Evolutionary conservation across 2,329 filamentous ascomycete genomes (phyloP).

Genomic region (Neopestalotiopsis rosae): DNA sequence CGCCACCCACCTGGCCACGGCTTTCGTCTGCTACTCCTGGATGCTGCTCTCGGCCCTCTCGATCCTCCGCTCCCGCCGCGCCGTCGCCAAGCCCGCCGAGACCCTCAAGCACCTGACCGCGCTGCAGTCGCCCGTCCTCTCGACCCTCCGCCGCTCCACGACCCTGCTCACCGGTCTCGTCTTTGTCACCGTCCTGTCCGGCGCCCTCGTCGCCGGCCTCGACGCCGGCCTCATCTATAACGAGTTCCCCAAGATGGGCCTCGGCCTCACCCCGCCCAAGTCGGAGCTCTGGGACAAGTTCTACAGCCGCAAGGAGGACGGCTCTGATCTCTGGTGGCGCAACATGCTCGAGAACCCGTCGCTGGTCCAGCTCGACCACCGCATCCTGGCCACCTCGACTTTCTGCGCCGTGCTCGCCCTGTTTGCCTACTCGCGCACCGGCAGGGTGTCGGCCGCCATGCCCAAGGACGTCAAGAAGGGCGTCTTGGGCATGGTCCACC

Average conservation of each 20-base stretch:
- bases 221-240: conserved; percentile 99
- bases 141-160: conserved; percentile 74
- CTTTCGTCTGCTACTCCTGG: conserved; percentile 90
- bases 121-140: conserved; percentile 71
- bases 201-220: conserved; percentile 89
- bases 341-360: conserved; percentile 98
- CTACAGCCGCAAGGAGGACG: conserved; percentile 80
- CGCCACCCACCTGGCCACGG: conserved; percentile 85
- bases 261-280: conserved; percentile 79
- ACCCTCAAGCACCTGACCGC: conserved; percentile 65
- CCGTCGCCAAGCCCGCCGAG: conserved; percentile 70
- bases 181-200: conserved; percentile 91
- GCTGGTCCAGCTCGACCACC: conserved; percentile 93
- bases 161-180: conserved; percentile 75
- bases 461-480: conserved; percentile 70
- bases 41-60: conserved; percentile 91
- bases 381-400: conserved; percentile 87
- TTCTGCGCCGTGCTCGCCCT: conserved; percentile 81
- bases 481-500: conserved; percentile 79
- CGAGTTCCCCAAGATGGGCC: conserved; percentile 95
- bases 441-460: conserved; percentile 61
- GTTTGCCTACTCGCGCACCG: conserved; percentile 79
- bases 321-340: conserved; percentile 90
- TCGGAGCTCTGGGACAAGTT: conserved; percentile 84
- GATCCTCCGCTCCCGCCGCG: conserved; percentile 77